Conservation (phyloP, 495 filamentous ascomycete species). For the Talaromyces adpressus region DNA sequence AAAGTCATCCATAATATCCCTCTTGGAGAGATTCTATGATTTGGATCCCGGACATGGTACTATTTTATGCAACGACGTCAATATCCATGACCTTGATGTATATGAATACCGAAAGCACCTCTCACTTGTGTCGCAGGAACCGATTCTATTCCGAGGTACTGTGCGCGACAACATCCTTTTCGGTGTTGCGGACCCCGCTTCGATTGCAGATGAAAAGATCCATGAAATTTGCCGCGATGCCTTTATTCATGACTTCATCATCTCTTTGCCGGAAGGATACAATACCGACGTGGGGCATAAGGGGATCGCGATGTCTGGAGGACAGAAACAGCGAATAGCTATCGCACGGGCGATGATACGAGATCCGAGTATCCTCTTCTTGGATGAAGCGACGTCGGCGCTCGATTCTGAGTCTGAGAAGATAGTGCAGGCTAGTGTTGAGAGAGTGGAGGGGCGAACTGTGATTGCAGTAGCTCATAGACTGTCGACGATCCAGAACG, state of each 20-base stretch:
- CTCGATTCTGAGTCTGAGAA: slow-evolving; percentile 64
- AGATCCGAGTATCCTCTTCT: slow-evolving; percentile 51
- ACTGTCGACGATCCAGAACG: slow-evolving; percentile 60
- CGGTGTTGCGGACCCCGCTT: slow-evolving; percentile 34
- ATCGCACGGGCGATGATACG: slow-evolving; percentile 62
- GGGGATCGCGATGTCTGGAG: slow-evolving; percentile 52
- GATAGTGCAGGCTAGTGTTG: slow-evolving; percentile 49
- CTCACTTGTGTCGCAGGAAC: slow-evolving; percentile 55
- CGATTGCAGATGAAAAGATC: slow-evolving; percentile 41
- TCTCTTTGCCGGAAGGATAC: slow-evolving; percentile 49
- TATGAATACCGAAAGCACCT: slow-evolving; percentile 32
- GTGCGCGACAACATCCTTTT: slow-evolving; percentile 64
- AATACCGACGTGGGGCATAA: slow-evolving; percentile 51
- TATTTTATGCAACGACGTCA: slow-evolving; percentile 51
- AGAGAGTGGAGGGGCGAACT: slow-evolving; percentile 47
- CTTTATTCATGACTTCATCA: slow-evolving; percentile 56
- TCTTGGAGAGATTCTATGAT: slow-evolving; percentile 53
- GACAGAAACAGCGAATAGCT: slow-evolving; percentile 61
- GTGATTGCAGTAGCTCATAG: slow-evolving; percentile 61
- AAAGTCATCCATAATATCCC: slow-evolving; percentile 47
- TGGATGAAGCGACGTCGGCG: slow-evolving; percentile 65
- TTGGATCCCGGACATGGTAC: slow-evolving; percentile 36
- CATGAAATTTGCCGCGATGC: slow-evolving; percentile 49
- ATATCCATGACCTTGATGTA: slow-evolving; percentile 48
- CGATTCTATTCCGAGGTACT: slow-evolving; percentile 79